A percentile compares a stretch with the other conserved stretches of the same genome.
Conservation (phyloP, 768 basidiomycete genomes). For the Suillus clintonianus region DNA sequence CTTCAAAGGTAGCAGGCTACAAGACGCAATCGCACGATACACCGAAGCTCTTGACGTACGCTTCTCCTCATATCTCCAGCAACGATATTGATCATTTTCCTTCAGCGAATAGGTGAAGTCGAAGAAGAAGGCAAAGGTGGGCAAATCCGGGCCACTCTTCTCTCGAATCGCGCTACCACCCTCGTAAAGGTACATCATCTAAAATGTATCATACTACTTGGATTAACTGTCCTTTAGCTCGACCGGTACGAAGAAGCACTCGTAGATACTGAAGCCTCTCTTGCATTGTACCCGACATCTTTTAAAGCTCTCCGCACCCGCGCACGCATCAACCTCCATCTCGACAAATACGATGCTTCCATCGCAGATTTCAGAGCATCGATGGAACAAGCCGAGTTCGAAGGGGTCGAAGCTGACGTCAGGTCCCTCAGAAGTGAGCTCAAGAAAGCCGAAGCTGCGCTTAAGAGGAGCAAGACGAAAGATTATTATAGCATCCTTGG, state of each 20-base stretch:
- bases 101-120: slow-evolving; percentile 61
- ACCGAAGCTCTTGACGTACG: slow-evolving; percentile 68
- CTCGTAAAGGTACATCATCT: slow-evolving; percentile 59
- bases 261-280: slow-evolving; percentile 67
- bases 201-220: background rate
- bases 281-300: slow-evolving; percentile 59
- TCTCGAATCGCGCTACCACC: slow-evolving; percentile 85
- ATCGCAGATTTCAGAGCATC: slow-evolving; percentile 81
- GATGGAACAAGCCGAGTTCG: slow-evolving; percentile 68
- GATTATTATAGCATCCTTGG: slow-evolving; percentile 85
- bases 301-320: slow-evolving; percentile 89
- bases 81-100: background rate
- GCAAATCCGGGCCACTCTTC: slow-evolving; percentile 74
- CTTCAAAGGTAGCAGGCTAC: slow-evolving; percentile 63
- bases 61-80: background rate
- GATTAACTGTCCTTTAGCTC: slow-evolving; percentile 43
- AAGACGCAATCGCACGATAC: slow-evolving; percentile 71
- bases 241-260: slow-evolving; percentile 69
- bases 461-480: slow-evolving; percentile 89
- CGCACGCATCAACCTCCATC: slow-evolving; percentile 73
- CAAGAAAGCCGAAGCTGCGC: slow-evolving; percentile 76
- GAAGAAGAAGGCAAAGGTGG: slow-evolving; percentile 80
- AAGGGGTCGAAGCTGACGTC: slow-evolving; percentile 64
- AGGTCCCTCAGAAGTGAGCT: slow-evolving; percentile 64
- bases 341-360: slow-evolving; percentile 72